phyloP scores from a whole-genome alignment of 2,329 filamentous ascomycete species.

The Claviceps lovelessii region DNA sequence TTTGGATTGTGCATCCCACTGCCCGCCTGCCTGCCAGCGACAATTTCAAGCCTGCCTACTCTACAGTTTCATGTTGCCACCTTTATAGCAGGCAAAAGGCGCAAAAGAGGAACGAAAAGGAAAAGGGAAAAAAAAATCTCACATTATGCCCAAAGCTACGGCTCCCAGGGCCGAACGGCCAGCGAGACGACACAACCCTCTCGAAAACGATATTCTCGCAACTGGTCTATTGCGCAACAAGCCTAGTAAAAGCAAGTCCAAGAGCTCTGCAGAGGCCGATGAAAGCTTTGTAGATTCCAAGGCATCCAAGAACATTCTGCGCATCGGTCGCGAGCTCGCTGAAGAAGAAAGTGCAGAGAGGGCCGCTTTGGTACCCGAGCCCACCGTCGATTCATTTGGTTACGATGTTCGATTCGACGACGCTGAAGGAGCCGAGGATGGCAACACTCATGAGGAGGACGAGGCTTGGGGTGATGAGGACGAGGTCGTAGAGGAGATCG shows the following conservation, averaged over 20 bases:
- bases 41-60: not conserved
- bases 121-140: not conserved
- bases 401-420: constrained; percentile 63
- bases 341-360: constrained; percentile 52
- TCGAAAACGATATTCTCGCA: constrained; percentile 73
- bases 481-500: constrained; percentile 54
- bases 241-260: constrained; percentile 55
- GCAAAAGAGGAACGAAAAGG: not conserved
- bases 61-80: not conserved
- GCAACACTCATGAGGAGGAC: constrained; percentile 32
- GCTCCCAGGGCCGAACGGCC: constrained; percentile 42
- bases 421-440: constrained; percentile 32
- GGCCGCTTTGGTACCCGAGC: constrained; percentile 24
- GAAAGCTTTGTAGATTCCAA: constrained; percentile 74
- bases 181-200: constrained; percentile 69
- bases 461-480: constrained; percentile 70
- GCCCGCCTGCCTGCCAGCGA: not conserved
- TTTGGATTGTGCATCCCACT: constrained; percentile 14
- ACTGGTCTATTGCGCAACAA: constrained; percentile 58
- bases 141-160: constrained; percentile 65
- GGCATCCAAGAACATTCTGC: constrained; percentile 74
- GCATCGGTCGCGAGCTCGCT: constrained; percentile 75
- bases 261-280: constrained; percentile 44
- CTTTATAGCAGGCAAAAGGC: not conserved
- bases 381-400: constrained; percentile 46